Conservation (phyloP, 2,329 filamentous ascomycete genomes). For the Gyromitra esculenta region DNA sequence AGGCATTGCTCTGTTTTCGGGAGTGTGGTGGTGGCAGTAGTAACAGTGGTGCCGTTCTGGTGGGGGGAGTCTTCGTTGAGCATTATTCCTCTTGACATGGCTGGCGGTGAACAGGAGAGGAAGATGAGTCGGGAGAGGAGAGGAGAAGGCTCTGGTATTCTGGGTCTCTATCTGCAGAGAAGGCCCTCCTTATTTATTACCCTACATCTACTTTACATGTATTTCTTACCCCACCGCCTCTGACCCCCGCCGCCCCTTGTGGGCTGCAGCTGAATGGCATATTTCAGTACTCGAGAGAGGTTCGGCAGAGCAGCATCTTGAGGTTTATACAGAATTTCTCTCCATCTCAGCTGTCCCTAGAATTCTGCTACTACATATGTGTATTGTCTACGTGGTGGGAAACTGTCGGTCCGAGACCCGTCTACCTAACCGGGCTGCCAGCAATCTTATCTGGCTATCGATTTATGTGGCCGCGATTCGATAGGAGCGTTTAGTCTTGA, state of each 20-base stretch:
- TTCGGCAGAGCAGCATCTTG: not conserved
- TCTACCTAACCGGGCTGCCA: not conserved
- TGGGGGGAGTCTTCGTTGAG: slow-evolving; percentile 29
- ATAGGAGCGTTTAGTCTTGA: not conserved
- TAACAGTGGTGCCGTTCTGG: slow-evolving; percentile 24
- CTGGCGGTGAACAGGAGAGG: not conserved
- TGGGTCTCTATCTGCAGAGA: slow-evolving; percentile 12
- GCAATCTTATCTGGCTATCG: slow-evolving; percentile 19
- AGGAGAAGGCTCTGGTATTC: not conserved
- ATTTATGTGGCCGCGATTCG: not conserved
- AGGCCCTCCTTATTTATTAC: not conserved
- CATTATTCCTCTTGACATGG: slow-evolving; percentile 44
- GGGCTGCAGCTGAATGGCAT: not conserved
- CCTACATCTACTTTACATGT: not conserved
- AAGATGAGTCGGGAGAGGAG: not conserved
- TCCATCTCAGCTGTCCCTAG: not conserved
- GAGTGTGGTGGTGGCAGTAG: slow-evolving; percentile 9
- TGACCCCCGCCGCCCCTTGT: not conserved
- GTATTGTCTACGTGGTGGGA: not conserved
- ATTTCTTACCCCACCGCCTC: slow-evolving; percentile 19
- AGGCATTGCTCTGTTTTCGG: slow-evolving; percentile 30
- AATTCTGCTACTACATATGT: not conserved
- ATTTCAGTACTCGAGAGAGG: not conserved
- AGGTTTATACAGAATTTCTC: not conserved
- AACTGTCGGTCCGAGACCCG: not conserved